Conservation (phyloP, 352 stramenopile genomes). For the Pythium guiyangense region DNA sequence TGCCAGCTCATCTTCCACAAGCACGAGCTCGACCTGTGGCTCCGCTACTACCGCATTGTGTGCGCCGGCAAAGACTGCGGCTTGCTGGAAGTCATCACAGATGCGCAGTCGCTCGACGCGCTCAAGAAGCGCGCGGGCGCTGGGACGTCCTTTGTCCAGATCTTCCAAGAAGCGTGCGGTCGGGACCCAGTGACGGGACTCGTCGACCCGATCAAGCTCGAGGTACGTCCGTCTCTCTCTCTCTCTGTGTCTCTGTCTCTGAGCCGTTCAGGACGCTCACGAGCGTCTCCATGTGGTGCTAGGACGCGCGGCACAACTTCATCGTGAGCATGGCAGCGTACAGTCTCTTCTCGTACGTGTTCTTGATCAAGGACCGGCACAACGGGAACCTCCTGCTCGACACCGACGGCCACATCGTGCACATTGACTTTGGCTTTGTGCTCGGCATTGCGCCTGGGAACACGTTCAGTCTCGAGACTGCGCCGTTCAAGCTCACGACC, state of each 20-base stretch:
- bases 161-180: constrained; percentile 47
- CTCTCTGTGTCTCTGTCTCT: not conserved
- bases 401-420: constrained; percentile 92
- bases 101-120: constrained; percentile 94
- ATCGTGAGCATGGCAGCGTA: constrained; percentile 94
- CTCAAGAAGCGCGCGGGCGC: constrained; percentile 89
- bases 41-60: constrained; percentile 94
- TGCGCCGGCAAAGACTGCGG: constrained; percentile 90
- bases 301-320: constrained; percentile 91
- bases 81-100: constrained; percentile 93
- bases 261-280: too few relatives aligned
- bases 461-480: constrained; percentile 95
- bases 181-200: constrained; percentile 34
- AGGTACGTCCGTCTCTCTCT: constrained; percentile 12
- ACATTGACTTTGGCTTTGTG: constrained; percentile 99
- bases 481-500: constrained; percentile 97
- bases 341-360: constrained; percentile 95
- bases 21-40: constrained; percentile 85
- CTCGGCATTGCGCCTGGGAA: constrained; percentile 96
- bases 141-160: constrained; percentile 30
- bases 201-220: constrained; percentile 35
- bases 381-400: constrained; percentile 99
- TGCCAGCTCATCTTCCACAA: constrained; percentile 93
- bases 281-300: not conserved
- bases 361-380: constrained; percentile 97